A percentile compares a stretch with the other conserved stretches of the same genome.
These are phyloP conservation scores for Leccinum barrowsii DNA, from an alignment of 768 basidiomycete species.

Conservation along the genomic window DNA sequence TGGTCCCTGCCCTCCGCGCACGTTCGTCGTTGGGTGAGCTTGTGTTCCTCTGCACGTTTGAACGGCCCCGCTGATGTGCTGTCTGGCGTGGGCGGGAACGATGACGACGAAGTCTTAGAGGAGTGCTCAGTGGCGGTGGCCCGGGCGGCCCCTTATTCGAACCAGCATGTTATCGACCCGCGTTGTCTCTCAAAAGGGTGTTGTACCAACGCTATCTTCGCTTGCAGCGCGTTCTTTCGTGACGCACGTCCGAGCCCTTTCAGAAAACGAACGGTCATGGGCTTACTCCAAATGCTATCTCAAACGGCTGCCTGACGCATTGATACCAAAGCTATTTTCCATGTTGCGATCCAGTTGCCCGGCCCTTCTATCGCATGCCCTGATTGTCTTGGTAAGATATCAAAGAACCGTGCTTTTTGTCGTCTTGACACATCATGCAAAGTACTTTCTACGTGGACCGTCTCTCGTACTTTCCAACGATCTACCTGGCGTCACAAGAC, in stretches of 20 bases:
- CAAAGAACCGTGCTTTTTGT: not conserved
- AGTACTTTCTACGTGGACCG: slow-evolving; percentile 60
- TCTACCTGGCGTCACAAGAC: slow-evolving; percentile 49
- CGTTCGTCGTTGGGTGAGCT: slow-evolving; percentile 13
- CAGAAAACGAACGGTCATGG: slow-evolving; percentile 39
- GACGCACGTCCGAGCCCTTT: slow-evolving; percentile 39
- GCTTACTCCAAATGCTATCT: slow-evolving; percentile 38
- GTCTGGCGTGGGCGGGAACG: slow-evolving; percentile 23
- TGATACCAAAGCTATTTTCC: slow-evolving; percentile 49
- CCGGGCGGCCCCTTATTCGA: no score
- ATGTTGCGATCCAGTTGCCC: slow-evolving; percentile 50
- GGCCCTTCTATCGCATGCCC: slow-evolving; percentile 21
- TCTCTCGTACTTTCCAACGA: slow-evolving; percentile 45
- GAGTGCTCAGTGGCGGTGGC: no score
- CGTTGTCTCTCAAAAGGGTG: slow-evolving; percentile 24
- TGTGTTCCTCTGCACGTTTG: slow-evolving; percentile 5
- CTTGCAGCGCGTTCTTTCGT: slow-evolving; percentile 54
- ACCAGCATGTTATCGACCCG: slow-evolving; percentile 27
- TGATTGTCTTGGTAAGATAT: slow-evolving; percentile 51
- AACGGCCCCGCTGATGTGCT: not conserved
- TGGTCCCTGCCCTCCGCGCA: slow-evolving; percentile 35
- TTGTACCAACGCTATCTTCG: slow-evolving; percentile 43
- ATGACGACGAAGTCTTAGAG: no score
- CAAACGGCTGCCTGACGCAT: slow-evolving; percentile 12
- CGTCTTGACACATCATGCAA: not conserved